Conservation (phyloP, 192 early-diverging fungal species). For the Funneliformis mosseae region DNA sequence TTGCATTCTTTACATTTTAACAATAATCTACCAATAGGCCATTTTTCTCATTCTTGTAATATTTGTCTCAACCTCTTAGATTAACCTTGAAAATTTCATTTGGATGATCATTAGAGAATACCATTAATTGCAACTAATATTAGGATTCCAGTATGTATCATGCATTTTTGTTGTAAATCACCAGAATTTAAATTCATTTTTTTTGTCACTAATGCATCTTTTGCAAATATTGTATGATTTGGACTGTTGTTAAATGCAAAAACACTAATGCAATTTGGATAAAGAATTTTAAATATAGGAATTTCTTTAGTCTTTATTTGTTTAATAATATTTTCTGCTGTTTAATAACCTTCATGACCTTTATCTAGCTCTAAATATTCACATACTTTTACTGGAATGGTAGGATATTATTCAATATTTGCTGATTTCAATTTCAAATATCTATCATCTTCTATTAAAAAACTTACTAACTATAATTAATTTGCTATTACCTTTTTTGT, state of each 20-base stretch:
- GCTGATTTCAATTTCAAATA: not conserved
- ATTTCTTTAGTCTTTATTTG: slow-evolving; percentile 29
- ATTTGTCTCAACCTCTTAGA: too few relatives aligned
- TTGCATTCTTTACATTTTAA: too few relatives aligned
- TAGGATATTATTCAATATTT: not conserved
- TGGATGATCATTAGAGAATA: too few relatives aligned
- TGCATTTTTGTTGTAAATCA: slow-evolving; percentile 8
- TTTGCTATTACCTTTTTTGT: too few relatives aligned
- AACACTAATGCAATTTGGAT: slow-evolving; percentile 15
- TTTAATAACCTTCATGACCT: slow-evolving; percentile 21
- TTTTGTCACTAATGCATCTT: slow-evolving; percentile 8
- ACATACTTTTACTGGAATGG: not conserved
- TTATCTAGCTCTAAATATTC: not conserved
- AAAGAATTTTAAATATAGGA: slow-evolving; percentile 14
- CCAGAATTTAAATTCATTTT: slow-evolving; percentile 17
- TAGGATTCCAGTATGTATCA: too few relatives aligned
- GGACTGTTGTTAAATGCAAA: slow-evolving; percentile 4
- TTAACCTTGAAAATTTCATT: too few relatives aligned
- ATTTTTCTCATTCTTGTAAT: too few relatives aligned
- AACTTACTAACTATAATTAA: not conserved
- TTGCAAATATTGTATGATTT: not conserved
- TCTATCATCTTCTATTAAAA: not conserved
- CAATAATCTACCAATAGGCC: too few relatives aligned
- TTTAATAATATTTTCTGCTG: slow-evolving; percentile 1
- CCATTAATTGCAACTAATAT: too few relatives aligned